Evolutionary conservation across 164 flowering plant species (phyloP), one percentile per base, ranked within the genome.

Genomic region (Brasenia schreberi): DNA sequence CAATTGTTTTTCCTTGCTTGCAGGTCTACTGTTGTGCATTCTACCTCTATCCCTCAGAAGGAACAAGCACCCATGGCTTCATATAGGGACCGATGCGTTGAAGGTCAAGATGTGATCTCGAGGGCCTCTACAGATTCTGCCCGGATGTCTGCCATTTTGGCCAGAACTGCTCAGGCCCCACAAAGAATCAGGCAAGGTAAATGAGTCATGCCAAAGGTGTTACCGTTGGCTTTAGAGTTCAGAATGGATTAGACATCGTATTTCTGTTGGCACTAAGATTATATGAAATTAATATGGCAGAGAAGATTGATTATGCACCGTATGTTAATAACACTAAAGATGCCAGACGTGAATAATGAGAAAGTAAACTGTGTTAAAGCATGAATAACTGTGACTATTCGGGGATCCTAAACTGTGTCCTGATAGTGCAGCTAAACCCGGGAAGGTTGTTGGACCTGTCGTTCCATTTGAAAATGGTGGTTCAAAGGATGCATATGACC

Each of bases 21-120:
- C 83, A 89, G 97, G 78, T 89, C 96, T 33, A 81, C 92, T 5
- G 62, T 86, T 69, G 85, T 92, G 27, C 92, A 86, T 78, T 85
- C 96, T 52, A 84, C 74, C 71, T 65, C 83, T n/a, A 68, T 80
- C 19, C 80, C 86, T 42, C 80, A 79, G 3, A 89, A 75, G 71
- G 90, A 83, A 33, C 89, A 81, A 19, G 73, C 58, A 69, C n/a
- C 43, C 9, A 17, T 67, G 64, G 70, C 70, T 66, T 65, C 71
- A 62, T 71, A 19, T 7, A 84, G 64, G 73, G 88, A 84, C 62
- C 71, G 75, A 65, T 85, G 63, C 18, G 27, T 23, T 23, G 27
- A 71, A 67, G 64, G 64, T 61, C 62, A 66, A 43, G 82, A 82
- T 60, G 85, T 75, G 18, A 64, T 66, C 19, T 77, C 69, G 65